Conservation (phyloP, 805 yeast species). For the Saturnispora gosingensis region DNA sequence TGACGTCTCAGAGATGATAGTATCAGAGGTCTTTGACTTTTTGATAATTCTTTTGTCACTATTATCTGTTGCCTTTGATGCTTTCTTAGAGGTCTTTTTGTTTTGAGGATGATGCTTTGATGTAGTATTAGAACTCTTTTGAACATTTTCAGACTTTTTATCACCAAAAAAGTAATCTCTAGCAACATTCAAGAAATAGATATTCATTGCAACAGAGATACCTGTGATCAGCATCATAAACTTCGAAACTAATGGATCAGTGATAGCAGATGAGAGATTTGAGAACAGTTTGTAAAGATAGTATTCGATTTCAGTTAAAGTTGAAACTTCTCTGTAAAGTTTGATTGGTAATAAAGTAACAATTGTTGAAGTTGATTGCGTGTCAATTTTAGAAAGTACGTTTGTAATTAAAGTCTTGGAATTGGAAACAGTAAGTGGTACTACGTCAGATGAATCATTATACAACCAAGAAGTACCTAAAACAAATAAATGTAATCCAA, state of each 20-base stretch:
- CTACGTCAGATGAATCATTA: conserved; percentile 31
- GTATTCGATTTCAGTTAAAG: conserved; percentile 55
- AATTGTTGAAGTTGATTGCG: conserved; percentile 33
- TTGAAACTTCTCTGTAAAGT: conserved; percentile 48
- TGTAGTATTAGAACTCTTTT: neutral
- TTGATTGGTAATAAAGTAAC: conserved; percentile 51
- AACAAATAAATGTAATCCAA: conserved; percentile 58
- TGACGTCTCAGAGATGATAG: neutral
- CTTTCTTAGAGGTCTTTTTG: conserved; percentile 7
- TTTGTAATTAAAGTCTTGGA: conserved; percentile 32
- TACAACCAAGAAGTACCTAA: conserved; percentile 66
- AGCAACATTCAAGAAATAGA: conserved; percentile 81
- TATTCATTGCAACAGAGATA: conserved; percentile 69
- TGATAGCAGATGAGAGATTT: conserved; percentile 55
- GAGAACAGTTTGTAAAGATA: conserved; percentile 41
- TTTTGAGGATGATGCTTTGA: neutral
- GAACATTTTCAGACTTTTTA: conserved; percentile 12
- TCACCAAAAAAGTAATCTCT: conserved; percentile 36
- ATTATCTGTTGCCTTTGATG: neutral
- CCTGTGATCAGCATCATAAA: conserved; percentile 63
- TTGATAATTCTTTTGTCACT: neutral
- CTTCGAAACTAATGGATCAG: conserved; percentile 75
- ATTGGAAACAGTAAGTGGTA: conserved; percentile 15
- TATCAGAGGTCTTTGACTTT: neutral
- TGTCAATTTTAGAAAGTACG: neutral